phyloP scores from a whole-genome alignment of 257 asterid genomes.

The Solanum etuberosum region DNA sequence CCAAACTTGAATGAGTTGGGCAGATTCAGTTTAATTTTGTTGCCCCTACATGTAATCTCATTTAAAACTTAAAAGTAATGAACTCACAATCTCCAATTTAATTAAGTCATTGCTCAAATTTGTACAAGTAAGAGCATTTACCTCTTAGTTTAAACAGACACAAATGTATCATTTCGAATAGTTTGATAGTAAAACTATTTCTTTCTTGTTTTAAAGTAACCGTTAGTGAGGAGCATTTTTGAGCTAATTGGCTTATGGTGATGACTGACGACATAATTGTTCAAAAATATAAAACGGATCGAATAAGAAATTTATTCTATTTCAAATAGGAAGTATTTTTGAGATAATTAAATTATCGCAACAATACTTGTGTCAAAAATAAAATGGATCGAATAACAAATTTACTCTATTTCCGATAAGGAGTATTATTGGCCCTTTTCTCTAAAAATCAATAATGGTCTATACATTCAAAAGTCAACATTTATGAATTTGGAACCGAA shows the following conservation, averaged over 20 bases:
- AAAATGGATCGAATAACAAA: neutral
- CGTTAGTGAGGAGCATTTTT: neutral
- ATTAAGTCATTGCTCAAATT: no score
- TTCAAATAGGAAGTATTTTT: neutral
- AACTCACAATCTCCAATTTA: no score
- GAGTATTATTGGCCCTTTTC: neutral
- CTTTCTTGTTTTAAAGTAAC: neutral
- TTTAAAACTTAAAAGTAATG: no score
- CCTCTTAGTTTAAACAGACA: neutral
- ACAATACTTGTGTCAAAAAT: neutral
- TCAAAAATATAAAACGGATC: neutral
- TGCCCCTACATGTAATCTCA: no score
- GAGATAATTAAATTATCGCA: no score
- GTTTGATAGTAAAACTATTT: no score
- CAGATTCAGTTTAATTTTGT: no score
- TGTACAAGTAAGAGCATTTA: no score
- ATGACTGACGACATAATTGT: neutral
- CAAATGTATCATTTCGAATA: no score
- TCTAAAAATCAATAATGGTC: neutral
- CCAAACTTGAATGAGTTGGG: no score
- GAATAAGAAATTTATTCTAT: neutral
- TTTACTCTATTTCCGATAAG: neutral
- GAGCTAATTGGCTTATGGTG: neutral
- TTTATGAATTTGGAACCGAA: neutral
- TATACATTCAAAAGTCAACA: neutral